These are phyloP conservation scores for Samsoniella hepiali DNA, from an alignment of 2,329 filamentous ascomycete species.

Conservation along the genomic window DNA sequence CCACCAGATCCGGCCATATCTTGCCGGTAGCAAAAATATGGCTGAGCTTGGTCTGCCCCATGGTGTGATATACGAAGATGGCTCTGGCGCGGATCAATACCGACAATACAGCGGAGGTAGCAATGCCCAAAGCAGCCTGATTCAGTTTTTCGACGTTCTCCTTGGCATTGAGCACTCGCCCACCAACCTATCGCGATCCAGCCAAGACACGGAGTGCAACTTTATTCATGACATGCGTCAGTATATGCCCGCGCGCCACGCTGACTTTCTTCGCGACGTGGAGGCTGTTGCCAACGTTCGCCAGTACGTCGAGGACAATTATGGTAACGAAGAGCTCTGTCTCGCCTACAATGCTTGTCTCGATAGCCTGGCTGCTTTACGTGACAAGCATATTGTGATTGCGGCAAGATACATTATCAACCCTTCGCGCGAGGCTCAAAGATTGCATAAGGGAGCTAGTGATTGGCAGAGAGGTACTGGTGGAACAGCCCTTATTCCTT, in stretches of 20 bases:
- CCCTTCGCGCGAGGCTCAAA: slow-evolving; percentile 72
- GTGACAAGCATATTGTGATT: slow-evolving; percentile 94
- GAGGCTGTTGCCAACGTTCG: slow-evolving; percentile 80
- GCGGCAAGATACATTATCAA: slow-evolving; percentile 96
- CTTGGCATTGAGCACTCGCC: slow-evolving; percentile 87
- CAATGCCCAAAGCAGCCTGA: slow-evolving; percentile 93
- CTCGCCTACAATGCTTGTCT: slow-evolving; percentile 93
- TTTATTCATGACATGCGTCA: slow-evolving; percentile 96
- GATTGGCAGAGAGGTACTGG: slow-evolving; percentile 80
- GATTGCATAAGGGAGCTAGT: slow-evolving; percentile 47
- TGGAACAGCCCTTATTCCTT: slow-evolving; percentile 89
- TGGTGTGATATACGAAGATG: slow-evolving; percentile 85
- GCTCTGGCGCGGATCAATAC: slow-evolving; percentile 64
- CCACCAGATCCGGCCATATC: slow-evolving; percentile 89
- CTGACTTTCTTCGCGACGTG: slow-evolving; percentile 82
- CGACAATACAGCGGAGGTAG: slow-evolving; percentile 89
- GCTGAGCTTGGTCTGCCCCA: slow-evolving; percentile 83
- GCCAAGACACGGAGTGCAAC: slow-evolving; percentile 54
- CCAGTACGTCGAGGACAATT: slow-evolving; percentile 67
- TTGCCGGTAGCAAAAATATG: slow-evolving; percentile 98
- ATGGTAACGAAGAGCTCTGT: slow-evolving; percentile 64
- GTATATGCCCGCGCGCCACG: slow-evolving; percentile 95
- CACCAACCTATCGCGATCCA: slow-evolving; percentile 63
- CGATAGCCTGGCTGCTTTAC: slow-evolving; percentile 63
- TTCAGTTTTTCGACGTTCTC: slow-evolving; percentile 95